A percentile compares a stretch with the other conserved stretches of the same genome.
Evolutionary conservation across 2,329 filamentous ascomycete species (phyloP).

Genomic region (Penicillium sp.): DNA sequence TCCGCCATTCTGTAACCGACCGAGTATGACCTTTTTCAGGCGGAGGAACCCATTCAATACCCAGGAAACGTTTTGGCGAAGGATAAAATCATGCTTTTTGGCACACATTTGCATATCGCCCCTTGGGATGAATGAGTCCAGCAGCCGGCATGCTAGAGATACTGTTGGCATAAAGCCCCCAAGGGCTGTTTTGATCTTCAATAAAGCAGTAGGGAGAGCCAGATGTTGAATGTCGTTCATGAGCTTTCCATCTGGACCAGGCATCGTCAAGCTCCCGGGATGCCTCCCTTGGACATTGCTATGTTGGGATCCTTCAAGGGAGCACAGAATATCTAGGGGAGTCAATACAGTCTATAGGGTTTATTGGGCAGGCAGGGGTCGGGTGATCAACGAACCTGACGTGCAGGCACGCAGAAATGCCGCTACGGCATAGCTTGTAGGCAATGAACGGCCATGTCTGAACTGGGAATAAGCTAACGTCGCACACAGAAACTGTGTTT

Average conservation of each 20-base stretch:
- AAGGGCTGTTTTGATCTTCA: slow-evolving; percentile 26
- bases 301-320: slow-evolving; percentile 37
- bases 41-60: slow-evolving; percentile 34
- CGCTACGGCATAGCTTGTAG: slow-evolving; percentile 30
- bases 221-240: slow-evolving; percentile 32
- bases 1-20: slow-evolving; percentile 25
- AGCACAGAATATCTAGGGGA: slow-evolving; percentile 44
- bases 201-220: slow-evolving; percentile 29
- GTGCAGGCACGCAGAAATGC: slow-evolving; percentile 35
- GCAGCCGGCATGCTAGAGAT: slow-evolving; percentile 27
- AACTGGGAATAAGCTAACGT: slow-evolving; percentile 33
- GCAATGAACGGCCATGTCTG: slow-evolving; percentile 31
- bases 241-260: slow-evolving; percentile 26
- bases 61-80: slow-evolving; percentile 36
- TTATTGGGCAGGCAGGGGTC: not conserved
- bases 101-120: slow-evolving; percentile 7
- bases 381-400: slow-evolving; percentile 33
- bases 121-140: slow-evolving; percentile 30
- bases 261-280: slow-evolving; percentile 24
- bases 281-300: slow-evolving; percentile 9
- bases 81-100: slow-evolving; percentile 20
- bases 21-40: slow-evolving; percentile 31
- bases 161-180: slow-evolving; percentile 29
- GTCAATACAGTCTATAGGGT: slow-evolving; percentile 17
- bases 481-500: slow-evolving; percentile 36